Percentiles rank a stretch among this genome's conserved stretches.
These are phyloP conservation scores for Malassezia yamatoensis DNA, from an alignment of 1,284 basidiomycete species.

Conservation along the genomic window DNA sequence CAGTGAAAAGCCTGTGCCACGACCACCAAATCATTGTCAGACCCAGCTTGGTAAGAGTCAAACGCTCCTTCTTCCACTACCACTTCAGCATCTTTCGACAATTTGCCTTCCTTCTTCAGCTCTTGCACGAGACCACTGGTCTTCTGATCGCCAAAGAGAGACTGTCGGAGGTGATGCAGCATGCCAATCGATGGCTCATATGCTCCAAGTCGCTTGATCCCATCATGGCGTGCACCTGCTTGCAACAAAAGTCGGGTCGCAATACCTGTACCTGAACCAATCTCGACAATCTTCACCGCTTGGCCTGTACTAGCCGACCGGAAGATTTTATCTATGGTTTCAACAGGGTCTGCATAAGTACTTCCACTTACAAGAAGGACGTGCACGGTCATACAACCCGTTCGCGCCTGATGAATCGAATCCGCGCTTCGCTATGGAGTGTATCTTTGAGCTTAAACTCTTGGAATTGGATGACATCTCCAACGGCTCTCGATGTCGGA, in stretches of 20 bases:
- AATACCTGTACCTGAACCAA: slow-evolving; percentile 42
- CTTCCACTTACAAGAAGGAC: slow-evolving; percentile 18
- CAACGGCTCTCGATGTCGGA: too few species aligned
- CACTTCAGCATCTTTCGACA: slow-evolving; percentile 20
- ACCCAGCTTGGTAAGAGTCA: slow-evolving; percentile 25
- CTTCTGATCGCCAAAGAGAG: slow-evolving; percentile 17
- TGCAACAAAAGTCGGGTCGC: slow-evolving; percentile 31
- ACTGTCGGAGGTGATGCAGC: slow-evolving; percentile 24
- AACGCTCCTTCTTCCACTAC: slow-evolving; percentile 29
- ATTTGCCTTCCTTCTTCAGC: slow-evolving; percentile 21
- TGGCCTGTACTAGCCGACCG: slow-evolving; percentile 11
- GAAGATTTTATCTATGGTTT: slow-evolving; percentile 25
- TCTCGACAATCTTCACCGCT: slow-evolving; percentile 33
- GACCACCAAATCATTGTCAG: slow-evolving; percentile 28
- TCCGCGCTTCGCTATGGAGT: slow-evolving; percentile 26
- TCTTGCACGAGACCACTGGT: slow-evolving; percentile 14
- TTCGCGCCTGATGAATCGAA: slow-evolving; percentile 26
- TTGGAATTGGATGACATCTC: too few species aligned
- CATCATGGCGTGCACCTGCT: slow-evolving; percentile 20
- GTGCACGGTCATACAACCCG: slow-evolving; percentile 31
- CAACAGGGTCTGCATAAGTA: slow-evolving; percentile 19
- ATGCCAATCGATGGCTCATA: slow-evolving; percentile 36
- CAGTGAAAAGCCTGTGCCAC: slow-evolving; percentile 44
- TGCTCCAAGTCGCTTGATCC: slow-evolving; percentile 20
- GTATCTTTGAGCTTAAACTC: slow-evolving; percentile 6